Percentiles rank a stretch among this genome's conserved stretches.
Conservation (phyloP, 2,329 filamentous ascomycete species). For the Paraphoma chrysanthemicola region DNA sequence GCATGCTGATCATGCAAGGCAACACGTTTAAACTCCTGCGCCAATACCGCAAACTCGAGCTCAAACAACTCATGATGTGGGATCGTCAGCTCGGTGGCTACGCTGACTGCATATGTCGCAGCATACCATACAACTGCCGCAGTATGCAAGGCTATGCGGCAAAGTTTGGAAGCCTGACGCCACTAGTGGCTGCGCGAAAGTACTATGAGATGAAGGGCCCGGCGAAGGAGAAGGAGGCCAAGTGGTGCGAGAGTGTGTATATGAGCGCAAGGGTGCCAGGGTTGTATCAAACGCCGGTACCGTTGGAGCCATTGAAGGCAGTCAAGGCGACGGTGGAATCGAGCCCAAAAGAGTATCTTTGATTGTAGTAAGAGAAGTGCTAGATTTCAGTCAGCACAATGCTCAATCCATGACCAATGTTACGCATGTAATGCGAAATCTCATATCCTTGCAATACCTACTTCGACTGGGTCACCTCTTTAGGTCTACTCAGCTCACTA, state of each 20-base stretch:
- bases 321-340: constrained; percentile 33
- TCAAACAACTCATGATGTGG: constrained; percentile 41
- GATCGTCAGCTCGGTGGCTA: constrained; percentile 38
- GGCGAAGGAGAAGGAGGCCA: constrained; percentile 21
- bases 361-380: not conserved
- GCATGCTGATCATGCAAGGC: constrained; percentile 44
- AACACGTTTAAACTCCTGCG: constrained; percentile 42
- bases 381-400: not conserved
- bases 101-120: constrained; percentile 41
- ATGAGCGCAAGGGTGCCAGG: constrained; percentile 37
- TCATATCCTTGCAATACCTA: too few relatives aligned
- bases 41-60: constrained; percentile 30
- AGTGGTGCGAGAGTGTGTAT: constrained; percentile 42
- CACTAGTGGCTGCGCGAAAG: constrained; percentile 44
- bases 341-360: not conserved
- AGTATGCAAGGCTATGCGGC: constrained; percentile 37
- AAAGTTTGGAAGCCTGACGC: constrained; percentile 42
- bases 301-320: constrained; percentile 34
- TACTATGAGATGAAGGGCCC: constrained; percentile 41
- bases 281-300: constrained; percentile 34
- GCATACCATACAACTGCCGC: constrained; percentile 41
- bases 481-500: too few relatives aligned
- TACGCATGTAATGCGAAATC: too few relatives aligned
- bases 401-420: not conserved
- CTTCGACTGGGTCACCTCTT: too few relatives aligned